Evolutionary conservation across 331 rosid genomes (phyloP).

Genomic region (Quercus phellos): DNA sequence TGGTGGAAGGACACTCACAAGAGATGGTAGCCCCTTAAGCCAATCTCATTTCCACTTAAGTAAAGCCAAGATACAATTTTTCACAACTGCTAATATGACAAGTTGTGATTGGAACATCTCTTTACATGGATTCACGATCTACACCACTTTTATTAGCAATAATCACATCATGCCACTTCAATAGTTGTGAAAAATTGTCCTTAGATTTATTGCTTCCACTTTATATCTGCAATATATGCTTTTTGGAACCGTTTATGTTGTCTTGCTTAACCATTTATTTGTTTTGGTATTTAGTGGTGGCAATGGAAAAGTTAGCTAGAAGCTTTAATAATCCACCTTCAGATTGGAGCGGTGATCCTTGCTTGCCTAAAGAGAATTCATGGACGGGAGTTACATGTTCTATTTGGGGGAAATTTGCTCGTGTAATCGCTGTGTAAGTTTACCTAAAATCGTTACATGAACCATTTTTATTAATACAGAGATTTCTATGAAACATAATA

Average conservation of each 20-base stretch:
- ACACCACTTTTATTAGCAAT: too few relatives aligned
- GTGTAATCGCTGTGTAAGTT: constrained; percentile 57
- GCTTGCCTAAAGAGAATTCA: constrained; percentile 62
- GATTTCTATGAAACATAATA: not conserved
- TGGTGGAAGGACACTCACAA: constrained; percentile 49
- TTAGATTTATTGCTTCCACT: not conserved
- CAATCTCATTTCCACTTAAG: not conserved
- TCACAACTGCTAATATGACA: too few relatives aligned
- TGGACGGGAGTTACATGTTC: constrained; percentile 86
- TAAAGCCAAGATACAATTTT: too few relatives aligned
- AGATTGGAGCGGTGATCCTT: constrained; percentile 94
- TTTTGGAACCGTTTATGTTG: not conserved
- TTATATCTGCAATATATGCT: not conserved
- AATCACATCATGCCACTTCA: too few relatives aligned
- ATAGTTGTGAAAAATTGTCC: too few relatives aligned
- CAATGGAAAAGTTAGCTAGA: constrained; percentile 58
- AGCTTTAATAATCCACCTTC: constrained; percentile 52
- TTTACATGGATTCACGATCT: too few relatives aligned
- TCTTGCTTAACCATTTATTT: constrained; percentile 3
- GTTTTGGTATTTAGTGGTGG: constrained; percentile 37
- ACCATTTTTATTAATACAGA: not conserved
- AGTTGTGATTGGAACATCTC: too few relatives aligned
- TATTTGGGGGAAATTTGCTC: constrained; percentile 14
- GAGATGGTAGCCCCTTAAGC: constrained; percentile 53
- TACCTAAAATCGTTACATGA: not conserved